Evolutionary conservation across 2,329 filamentous ascomycete species (phyloP).

Genomic region (Didymella pomorum): DNA sequence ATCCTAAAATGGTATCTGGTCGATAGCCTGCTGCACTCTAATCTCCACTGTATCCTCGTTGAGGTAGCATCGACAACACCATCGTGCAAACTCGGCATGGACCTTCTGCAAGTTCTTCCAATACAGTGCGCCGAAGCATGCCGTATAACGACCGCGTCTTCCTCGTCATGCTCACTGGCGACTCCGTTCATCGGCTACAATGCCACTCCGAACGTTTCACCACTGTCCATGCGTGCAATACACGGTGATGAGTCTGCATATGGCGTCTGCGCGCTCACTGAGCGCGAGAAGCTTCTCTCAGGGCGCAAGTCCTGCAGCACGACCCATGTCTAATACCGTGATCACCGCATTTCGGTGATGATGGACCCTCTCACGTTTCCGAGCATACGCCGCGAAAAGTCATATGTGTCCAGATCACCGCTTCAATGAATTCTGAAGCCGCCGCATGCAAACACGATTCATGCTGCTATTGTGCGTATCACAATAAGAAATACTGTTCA

Average conservation of each 20-base stretch:
- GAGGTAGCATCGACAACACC: not conserved
- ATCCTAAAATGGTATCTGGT: not conserved
- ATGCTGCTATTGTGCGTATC: constrained; percentile 14
- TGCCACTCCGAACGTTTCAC: not conserved
- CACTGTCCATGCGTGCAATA: not conserved
- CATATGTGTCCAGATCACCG: constrained; percentile 6
- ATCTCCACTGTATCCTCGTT: not conserved
- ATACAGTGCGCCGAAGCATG: constrained; percentile 11
- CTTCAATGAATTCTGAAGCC: constrained; percentile 12
- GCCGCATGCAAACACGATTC: constrained; percentile 9
- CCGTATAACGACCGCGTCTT: constrained; percentile 9
- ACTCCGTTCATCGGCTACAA: not conserved
- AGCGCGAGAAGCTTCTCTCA: not conserved
- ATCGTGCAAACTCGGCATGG: constrained; percentile 4
- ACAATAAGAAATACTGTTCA: constrained; percentile 20
- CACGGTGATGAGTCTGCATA: constrained; percentile 1
- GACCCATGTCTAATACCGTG: not conserved
- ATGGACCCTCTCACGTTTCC: not conserved
- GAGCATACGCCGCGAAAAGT: not conserved
- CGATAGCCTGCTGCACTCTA: not conserved
- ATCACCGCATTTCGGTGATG: not conserved
- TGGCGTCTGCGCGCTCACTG: constrained; percentile 8
- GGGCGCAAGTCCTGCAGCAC: not conserved
- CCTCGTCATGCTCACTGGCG: not conserved
- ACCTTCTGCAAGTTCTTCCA: constrained; percentile 1